phyloP scores from a whole-genome alignment of 2,329 filamentous ascomycete genomes.

The Penicillium sp. region DNA sequence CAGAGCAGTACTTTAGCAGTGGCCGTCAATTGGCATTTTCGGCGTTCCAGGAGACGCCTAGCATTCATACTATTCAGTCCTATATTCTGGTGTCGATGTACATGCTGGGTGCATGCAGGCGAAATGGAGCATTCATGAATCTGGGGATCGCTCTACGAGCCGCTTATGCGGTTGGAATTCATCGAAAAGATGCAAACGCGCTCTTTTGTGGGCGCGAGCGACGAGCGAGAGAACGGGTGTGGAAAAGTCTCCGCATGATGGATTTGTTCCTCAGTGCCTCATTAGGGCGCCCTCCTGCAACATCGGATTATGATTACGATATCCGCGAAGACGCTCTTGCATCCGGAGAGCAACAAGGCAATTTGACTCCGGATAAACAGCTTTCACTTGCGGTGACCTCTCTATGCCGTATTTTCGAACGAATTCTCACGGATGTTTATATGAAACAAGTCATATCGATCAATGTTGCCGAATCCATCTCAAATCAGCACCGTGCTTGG shows the following conservation, averaged over 20 bases:
- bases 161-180: slow-evolving; percentile 54
- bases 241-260: slow-evolving; percentile 54
- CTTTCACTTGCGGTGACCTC: slow-evolving; percentile 51
- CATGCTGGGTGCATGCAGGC: slow-evolving; percentile 53
- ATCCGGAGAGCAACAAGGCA: slow-evolving; percentile 17
- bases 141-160: slow-evolving; percentile 54
- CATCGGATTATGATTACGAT: slow-evolving; percentile 52
- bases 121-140: slow-evolving; percentile 55
- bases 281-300: slow-evolving; percentile 54
- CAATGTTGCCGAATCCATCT: slow-evolving; percentile 43
- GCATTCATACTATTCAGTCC: slow-evolving; percentile 52
- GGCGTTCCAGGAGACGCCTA: slow-evolving; percentile 51
- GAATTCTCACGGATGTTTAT: slow-evolving; percentile 45
- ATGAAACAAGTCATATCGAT: slow-evolving; percentile 46
- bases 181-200: slow-evolving; percentile 54
- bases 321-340: slow-evolving; percentile 35
- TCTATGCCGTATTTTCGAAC: slow-evolving; percentile 44
- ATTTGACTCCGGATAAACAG: slow-evolving; percentile 35
- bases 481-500: slow-evolving; percentile 44
- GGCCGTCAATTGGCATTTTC: slow-evolving; percentile 48
- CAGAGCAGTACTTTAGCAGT: slow-evolving; percentile 50
- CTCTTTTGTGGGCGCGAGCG: slow-evolving; percentile 47
- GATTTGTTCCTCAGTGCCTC: slow-evolving; percentile 54
- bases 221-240: slow-evolving; percentile 49
- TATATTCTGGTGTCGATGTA: slow-evolving; percentile 54